Conservation (phyloP, 371 early-diverging fungal genomes). For the Globomyces sp. region DNA sequence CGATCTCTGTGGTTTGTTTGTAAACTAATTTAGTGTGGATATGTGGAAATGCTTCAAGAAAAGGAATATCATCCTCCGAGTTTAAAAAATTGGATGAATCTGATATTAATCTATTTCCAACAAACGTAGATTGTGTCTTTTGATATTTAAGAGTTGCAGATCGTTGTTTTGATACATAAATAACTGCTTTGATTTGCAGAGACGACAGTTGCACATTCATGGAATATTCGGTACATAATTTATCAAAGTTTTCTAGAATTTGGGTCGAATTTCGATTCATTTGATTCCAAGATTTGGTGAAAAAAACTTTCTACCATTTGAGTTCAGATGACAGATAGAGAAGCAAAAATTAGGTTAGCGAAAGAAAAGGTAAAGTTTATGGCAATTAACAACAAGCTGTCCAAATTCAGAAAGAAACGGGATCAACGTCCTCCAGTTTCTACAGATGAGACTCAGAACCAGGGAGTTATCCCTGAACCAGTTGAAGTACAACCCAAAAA, state of each 20-base stretch:
- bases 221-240: neutral
- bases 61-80: too few species aligned
- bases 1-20: neutral
- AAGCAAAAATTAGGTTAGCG: slow-evolving; percentile 6
- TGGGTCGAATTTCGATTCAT: neutral
- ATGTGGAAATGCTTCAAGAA: too few species aligned
- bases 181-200: neutral
- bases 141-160: neutral
- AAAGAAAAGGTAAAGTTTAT: neutral
- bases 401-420: slow-evolving; percentile 6
- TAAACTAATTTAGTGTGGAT: too few species aligned
- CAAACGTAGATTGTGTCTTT: too few species aligned
- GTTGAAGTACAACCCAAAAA: slow-evolving; percentile 1
- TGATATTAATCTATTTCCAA: too few species aligned
- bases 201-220: neutral
- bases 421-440: neutral
- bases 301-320: too few species aligned
- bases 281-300: too few species aligned
- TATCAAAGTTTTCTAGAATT: neutral
- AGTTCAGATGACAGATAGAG: slow-evolving; percentile 8
- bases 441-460: too few species aligned
- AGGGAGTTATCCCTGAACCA: slow-evolving; percentile 4
- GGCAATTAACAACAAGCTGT: slow-evolving; percentile 3
- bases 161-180: neutral
- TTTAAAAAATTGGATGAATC: too few species aligned